Conservation (phyloP, 768 basidiomycete genomes). For the Lentinula raphanica region DNA sequence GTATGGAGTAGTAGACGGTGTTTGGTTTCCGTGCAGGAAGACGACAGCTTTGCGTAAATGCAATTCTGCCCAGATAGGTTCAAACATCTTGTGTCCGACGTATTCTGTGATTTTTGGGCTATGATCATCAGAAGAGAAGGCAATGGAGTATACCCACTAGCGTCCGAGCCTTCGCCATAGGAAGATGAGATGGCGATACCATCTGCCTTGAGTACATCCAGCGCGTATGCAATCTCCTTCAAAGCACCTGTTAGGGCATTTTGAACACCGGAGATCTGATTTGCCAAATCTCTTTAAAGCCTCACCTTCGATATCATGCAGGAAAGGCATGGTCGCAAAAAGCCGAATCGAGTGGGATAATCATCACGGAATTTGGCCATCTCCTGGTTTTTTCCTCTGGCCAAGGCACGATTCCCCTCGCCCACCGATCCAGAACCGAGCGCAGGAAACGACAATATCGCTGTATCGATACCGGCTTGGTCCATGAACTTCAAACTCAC, state of each 20-base stretch:
- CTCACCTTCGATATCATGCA: conserved; percentile 57
- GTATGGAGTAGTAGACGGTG: conserved; percentile 56
- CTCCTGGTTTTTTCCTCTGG: conserved; percentile 43
- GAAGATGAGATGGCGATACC: conserved; percentile 66
- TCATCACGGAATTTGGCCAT: conserved; percentile 42
- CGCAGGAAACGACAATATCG: conserved; percentile 67
- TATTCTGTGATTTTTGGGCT: conserved; percentile 40
- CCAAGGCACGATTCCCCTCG: conserved; percentile 33
- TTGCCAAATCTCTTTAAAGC: neutral
- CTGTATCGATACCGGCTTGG: conserved; percentile 45
- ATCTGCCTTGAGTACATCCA: conserved; percentile 57
- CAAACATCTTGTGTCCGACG: conserved; percentile 58
- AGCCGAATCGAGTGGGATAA: conserved; percentile 58
- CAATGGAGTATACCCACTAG: conserved; percentile 33
- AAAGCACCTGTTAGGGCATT: conserved; percentile 40
- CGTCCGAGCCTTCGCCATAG: conserved; percentile 49
- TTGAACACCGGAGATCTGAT: neutral
- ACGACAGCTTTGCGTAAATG: conserved; percentile 54
- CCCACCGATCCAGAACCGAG: conserved; percentile 34
- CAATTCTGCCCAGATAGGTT: conserved; percentile 68
- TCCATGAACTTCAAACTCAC: conserved; percentile 64
- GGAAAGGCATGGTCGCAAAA: conserved; percentile 63
- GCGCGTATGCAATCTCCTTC: conserved; percentile 52
- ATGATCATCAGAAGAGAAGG: neutral
- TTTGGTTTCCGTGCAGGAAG: conserved; percentile 70